Conservation (phyloP, 148 eudicot genomes). For the Silene uniflora region DNA sequence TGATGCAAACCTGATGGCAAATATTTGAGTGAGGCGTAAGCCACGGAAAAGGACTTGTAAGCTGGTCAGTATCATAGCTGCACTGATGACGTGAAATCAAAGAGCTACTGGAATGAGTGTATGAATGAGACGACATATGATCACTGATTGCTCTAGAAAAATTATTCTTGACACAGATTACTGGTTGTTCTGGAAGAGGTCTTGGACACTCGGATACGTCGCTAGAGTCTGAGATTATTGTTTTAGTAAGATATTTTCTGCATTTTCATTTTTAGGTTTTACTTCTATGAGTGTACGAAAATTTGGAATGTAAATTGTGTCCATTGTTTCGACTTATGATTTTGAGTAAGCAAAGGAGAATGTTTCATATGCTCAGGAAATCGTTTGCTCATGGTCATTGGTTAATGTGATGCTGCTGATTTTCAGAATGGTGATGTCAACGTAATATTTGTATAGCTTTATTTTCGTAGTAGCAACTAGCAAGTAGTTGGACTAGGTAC, state of each 20-base stretch:
- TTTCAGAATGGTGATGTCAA: slow-evolving; percentile 3
- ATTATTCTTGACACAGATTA: too few species aligned
- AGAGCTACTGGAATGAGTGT: background rate
- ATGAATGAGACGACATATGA: background rate
- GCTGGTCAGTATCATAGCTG: background rate
- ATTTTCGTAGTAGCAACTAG: background rate
- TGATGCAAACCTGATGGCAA: background rate
- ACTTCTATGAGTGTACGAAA: background rate
- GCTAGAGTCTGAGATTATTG: background rate
- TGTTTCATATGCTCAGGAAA: background rate
- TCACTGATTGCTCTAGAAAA: background rate
- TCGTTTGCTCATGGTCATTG: background rate
- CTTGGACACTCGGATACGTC: background rate
- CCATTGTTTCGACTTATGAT: background rate
- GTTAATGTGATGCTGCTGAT: background rate
- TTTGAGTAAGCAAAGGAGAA: background rate
- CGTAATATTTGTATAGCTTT: background rate
- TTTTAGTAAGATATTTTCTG: background rate
- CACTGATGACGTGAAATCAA: slow-evolving; percentile 6
- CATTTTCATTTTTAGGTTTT: background rate
- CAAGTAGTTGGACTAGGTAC: background rate
- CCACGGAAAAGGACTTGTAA: background rate
- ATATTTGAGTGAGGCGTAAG: background rate
- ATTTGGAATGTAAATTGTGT: background rate
- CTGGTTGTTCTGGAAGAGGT: background rate